These are phyloP conservation scores for Hanseniaspora valbyensis DNA, from an alignment of 805 yeast species.

Conservation along the genomic window DNA sequence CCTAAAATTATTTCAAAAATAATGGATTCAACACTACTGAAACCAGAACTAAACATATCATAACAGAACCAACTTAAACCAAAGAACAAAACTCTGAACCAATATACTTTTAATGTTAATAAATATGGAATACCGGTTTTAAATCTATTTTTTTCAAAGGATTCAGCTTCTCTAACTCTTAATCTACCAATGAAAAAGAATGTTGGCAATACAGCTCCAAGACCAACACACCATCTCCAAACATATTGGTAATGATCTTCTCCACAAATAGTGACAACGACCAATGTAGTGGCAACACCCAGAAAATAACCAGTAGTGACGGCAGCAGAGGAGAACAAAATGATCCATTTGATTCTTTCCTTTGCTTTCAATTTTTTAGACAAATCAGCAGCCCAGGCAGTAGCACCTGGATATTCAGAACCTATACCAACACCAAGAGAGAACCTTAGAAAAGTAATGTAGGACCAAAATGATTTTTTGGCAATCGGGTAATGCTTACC, in stretches of 20 bases:
- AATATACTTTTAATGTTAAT: constrained; percentile 63
- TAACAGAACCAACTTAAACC: constrained; percentile 82
- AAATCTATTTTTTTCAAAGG: constrained; percentile 60
- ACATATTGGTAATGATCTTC: constrained; percentile 60
- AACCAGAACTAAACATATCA: constrained; percentile 78
- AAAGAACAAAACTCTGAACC: constrained; percentile 64
- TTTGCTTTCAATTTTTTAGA: constrained; percentile 86
- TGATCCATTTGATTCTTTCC: constrained; percentile 75
- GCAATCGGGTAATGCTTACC: constrained; percentile 86
- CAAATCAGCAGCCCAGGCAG: constrained; percentile 84
- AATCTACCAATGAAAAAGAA: constrained; percentile 67
- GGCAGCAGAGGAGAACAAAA: constrained; percentile 79
- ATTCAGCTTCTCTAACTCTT: constrained; percentile 61
- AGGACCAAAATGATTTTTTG: constrained; percentile 63
- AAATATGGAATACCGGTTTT: constrained; percentile 50
- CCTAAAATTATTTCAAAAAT: constrained; percentile 50
- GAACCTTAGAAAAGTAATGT: constrained; percentile 54
- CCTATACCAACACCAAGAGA: constrained; percentile 73
- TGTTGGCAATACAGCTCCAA: constrained; percentile 82
- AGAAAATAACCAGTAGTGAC: constrained; percentile 80
- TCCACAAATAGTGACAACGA: constrained; percentile 71
- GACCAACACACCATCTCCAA: constrained; percentile 83
- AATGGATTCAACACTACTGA: constrained; percentile 69
- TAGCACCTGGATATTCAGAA: constrained; percentile 79
- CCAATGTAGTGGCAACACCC: constrained; percentile 75